These are phyloP conservation scores for Casuarina glauca DNA, from an alignment of 306 rosid genomes.

Conservation along the genomic window DNA sequence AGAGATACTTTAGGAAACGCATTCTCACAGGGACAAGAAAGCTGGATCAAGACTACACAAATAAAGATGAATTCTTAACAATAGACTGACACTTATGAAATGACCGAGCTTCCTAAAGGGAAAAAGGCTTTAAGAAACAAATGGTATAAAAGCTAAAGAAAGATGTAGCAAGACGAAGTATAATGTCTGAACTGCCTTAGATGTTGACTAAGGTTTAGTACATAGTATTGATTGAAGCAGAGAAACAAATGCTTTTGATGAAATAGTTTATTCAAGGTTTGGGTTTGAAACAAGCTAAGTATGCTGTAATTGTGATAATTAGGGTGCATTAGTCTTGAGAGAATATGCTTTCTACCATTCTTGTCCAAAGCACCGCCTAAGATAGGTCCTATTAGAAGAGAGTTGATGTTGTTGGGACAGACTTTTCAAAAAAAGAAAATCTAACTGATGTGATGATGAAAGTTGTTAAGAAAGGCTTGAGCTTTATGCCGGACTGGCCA, in stretches of 20 bases:
- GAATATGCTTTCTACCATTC: not conserved
- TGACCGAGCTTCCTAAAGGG: too few species aligned
- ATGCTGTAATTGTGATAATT: not conserved
- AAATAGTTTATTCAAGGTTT: not conserved
- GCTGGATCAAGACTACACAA: too few species aligned
- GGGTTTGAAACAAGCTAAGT: not conserved
- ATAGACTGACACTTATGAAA: too few species aligned
- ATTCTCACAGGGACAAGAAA: too few species aligned
- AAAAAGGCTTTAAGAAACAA: too few species aligned
- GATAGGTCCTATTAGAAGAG: not conserved
- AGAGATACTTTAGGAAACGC: too few species aligned
- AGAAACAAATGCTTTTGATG: not conserved
- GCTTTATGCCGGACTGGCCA: not conserved
- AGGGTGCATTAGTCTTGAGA: not conserved
- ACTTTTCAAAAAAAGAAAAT: not conserved
- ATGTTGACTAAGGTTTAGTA: not conserved
- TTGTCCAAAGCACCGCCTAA: not conserved
- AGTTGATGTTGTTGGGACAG: not conserved
- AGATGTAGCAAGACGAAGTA: too few species aligned
- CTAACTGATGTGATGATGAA: not conserved
- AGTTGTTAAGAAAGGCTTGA: not conserved
- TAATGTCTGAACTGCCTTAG: too few species aligned
- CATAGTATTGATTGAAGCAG: not conserved
- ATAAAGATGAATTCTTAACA: too few species aligned
- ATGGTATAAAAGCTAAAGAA: too few species aligned